Percentiles rank a stretch among this genome's conserved stretches.
Conservation (phyloP, 306 rosid genomes). For the Coriaria nepalensis region DNA sequence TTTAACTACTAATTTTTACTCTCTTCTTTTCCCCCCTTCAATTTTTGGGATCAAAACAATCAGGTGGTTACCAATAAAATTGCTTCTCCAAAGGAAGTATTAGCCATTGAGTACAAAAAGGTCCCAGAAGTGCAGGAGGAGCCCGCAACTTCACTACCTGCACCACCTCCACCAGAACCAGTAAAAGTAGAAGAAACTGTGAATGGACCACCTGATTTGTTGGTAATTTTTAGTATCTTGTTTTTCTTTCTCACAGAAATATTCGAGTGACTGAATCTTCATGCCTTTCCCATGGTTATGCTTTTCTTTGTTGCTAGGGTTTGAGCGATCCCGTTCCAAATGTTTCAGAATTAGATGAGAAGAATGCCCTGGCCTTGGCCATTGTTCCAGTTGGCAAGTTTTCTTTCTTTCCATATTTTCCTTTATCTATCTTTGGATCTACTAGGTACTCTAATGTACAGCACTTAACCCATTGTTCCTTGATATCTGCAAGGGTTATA, state of each 20-base stretch:
- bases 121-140: constrained; percentile 42
- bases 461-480: too few species aligned
- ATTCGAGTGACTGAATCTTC: background rate
- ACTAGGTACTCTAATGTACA: constrained; percentile 4
- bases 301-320: constrained; percentile 37
- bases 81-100: constrained; percentile 64
- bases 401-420: constrained; percentile 15
- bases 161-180: constrained; percentile 57
- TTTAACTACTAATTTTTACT: too few species aligned
- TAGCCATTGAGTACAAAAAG: constrained; percentile 77
- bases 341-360: constrained; percentile 73
- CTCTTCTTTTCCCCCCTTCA: too few species aligned
- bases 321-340: constrained; percentile 75
- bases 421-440: constrained; percentile 4
- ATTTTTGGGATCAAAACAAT: too few species aligned
- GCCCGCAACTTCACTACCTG: constrained; percentile 25
- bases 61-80: constrained; percentile 50
- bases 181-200: constrained; percentile 68
- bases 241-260: background rate
- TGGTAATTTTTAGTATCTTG: constrained; percentile 39
- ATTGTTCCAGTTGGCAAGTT: constrained; percentile 67
- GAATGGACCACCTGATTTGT: constrained; percentile 68
- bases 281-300: background rate
- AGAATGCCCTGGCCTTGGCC: constrained; percentile 89
- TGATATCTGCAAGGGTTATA: too few species aligned